A percentile compares a stretch with the other conserved stretches of the same genome.
Evolutionary conservation across 225 moss, liverwort and hornwort species (phyloP).

Genomic region (Thuidium tamariscinum): DNA sequence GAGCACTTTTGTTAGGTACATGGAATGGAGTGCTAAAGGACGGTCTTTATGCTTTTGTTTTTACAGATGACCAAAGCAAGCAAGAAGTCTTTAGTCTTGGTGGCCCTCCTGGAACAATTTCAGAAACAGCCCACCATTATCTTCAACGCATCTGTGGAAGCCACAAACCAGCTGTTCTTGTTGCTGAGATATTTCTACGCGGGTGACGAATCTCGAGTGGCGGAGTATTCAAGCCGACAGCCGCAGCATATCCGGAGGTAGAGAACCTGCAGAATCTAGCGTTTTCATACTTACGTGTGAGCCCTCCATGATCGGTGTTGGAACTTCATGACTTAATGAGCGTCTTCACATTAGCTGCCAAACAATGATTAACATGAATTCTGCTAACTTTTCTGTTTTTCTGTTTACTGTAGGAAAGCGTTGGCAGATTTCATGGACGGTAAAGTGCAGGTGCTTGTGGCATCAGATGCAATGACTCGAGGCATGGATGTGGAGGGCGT

Average conservation of each 20-base stretch:
- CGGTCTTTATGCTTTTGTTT: not conserved
- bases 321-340: not conserved
- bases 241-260: constrained; percentile 87
- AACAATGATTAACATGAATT: not conserved
- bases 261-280: not conserved
- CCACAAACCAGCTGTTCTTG: constrained; percentile 80
- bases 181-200: constrained; percentile 55
- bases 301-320: not conserved
- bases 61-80: constrained; percentile 82
- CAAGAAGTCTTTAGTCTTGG: constrained; percentile 74
- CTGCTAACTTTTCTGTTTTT: not conserved
- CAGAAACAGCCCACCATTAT: constrained; percentile 70
- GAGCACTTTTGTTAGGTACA: not conserved
- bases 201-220: constrained; percentile 44
- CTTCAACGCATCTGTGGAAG: constrained; percentile 92
- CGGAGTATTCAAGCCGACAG: constrained; percentile 87
- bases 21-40: not conserved
- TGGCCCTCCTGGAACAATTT: constrained; percentile 74
- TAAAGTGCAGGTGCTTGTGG: constrained; percentile 79
- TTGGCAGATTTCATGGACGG: constrained; percentile 71
- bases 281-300: not conserved
- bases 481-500: constrained; percentile 99
- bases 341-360: not conserved
- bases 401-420: constrained; percentile 52
- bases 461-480: constrained; percentile 98